Evolutionary conservation across 495 filamentous ascomycete genomes (phyloP).

Genomic region (Oleoguttula mirabilis): DNA sequence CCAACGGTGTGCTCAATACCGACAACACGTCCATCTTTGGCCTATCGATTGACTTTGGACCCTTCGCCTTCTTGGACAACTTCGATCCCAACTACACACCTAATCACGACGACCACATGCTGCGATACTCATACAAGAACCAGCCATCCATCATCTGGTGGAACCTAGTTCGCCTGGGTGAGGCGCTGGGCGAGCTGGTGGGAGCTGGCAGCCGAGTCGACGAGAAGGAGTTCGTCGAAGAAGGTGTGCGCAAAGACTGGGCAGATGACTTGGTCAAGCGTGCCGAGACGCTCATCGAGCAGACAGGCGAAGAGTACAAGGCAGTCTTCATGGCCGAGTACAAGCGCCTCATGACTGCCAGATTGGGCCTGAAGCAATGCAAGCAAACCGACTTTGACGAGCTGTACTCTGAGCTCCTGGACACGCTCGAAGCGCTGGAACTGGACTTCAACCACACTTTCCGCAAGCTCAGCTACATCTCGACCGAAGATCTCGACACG

Average conservation of each 20-base stretch:
- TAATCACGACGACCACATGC: constrained; percentile 83
- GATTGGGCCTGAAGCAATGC: constrained; percentile 58
- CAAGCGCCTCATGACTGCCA: constrained; percentile 61
- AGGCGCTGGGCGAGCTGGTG: constrained; percentile 79
- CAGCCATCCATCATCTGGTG: constrained; percentile 97
- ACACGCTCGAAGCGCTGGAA: constrained; percentile 63
- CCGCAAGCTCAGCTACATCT: constrained; percentile 53
- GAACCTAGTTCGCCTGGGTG: constrained; percentile 88
- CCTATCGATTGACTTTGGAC: constrained; percentile 83
- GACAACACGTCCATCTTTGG: constrained; percentile 92
- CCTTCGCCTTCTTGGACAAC: constrained; percentile 91
- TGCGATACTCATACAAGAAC: constrained; percentile 84
- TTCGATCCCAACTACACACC: constrained; percentile 92
- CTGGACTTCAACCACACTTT: constrained; percentile 92
- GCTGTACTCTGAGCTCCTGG: constrained; percentile 67
- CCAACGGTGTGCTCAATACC: constrained; percentile 93
- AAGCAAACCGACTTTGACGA: constrained; percentile 62
- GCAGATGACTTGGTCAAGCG: constrained; percentile 58
- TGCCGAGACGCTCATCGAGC: constrained; percentile 69
- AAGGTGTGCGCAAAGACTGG: constrained; percentile 57
- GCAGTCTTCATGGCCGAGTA: constrained; percentile 76
- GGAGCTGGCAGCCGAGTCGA: constrained; percentile 61
- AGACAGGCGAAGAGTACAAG: constrained; percentile 73
- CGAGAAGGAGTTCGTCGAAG: constrained; percentile 50
- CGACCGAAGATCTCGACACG: constrained; percentile 45